A percentile compares a stretch with the other conserved stretches of the same genome.
Evolutionary conservation across 2,329 filamentous ascomycete species (phyloP).

Genomic region (Immersiporthe knoxdaviesiana): DNA sequence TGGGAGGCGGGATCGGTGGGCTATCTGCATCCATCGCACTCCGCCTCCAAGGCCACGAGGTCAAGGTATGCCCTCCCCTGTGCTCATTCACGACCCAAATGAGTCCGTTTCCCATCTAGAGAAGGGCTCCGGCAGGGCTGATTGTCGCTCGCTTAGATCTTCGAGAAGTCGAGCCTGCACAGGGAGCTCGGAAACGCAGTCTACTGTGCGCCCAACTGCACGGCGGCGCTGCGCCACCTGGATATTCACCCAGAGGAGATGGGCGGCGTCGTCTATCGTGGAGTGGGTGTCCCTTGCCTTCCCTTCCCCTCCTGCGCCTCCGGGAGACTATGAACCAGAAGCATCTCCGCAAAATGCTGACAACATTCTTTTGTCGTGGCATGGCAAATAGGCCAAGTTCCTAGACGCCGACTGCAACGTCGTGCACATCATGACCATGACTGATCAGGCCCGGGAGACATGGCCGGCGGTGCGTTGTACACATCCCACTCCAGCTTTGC

Average conservation of each 20-base stretch:
- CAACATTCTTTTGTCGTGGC: too few relatives aligned
- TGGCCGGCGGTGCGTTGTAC: constrained; percentile 23
- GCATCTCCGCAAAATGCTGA: too few relatives aligned
- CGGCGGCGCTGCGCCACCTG: constrained; percentile 20
- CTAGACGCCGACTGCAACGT: constrained; percentile 17
- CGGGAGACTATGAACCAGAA: not conserved
- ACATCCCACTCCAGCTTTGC: not conserved
- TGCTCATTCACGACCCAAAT: not conserved
- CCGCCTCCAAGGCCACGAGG: constrained; percentile 23
- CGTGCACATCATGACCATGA: not conserved
- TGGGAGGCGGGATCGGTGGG: constrained; percentile 25
- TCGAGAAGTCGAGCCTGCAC: constrained; percentile 24
- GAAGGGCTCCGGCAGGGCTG: not conserved
- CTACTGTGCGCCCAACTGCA: constrained; percentile 28
- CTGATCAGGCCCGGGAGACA: constrained; percentile 10
- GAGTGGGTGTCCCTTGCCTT: constrained; percentile 4
- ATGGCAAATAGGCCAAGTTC: constrained; percentile 20
- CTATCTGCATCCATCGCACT: constrained; percentile 25
- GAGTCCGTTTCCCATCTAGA: not conserved
- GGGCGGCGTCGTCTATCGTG: constrained; percentile 15
- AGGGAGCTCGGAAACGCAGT: constrained; percentile 23
- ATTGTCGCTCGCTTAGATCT: constrained; percentile 10
- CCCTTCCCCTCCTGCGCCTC: too few relatives aligned
- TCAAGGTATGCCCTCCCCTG: constrained; percentile 15
- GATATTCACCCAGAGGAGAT: constrained; percentile 16